Evolutionary conservation across 106 monocot species (phyloP), one percentile per base, ranked within the genome.

Genomic region (Vanilla planifolia): DNA sequence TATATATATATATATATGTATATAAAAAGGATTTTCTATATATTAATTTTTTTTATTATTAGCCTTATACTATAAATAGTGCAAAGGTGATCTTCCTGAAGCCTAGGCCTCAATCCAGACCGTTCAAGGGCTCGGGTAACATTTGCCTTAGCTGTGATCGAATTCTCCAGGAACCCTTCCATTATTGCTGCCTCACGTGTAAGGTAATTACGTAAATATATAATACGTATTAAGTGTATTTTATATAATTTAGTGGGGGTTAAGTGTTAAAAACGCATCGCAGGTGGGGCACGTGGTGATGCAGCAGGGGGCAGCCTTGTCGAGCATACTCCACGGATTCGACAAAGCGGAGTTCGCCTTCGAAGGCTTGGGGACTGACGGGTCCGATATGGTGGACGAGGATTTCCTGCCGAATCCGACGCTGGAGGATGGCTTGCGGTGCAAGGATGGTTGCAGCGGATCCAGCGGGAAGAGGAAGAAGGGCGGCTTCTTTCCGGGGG

Each of bases 51-150:
- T 21, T 4, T 26, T 26, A 29, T 50, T 24, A 40, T 22, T 48
- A 92, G 92, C 69, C 92, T 2, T 86, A 92, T 61, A 92, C 92
- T 14, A 86, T 87, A 43, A 86, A 92, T 61, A 87, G 86, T 70
- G 92, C 86, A 4, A 92, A 83, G 69, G 86, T 92, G 64, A 73
- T 92, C 19, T 86, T 83, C 66, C 51, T 92, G 67, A 86, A 87
- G 75, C 83, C 80, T 39, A 67, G 83, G 73, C 89, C 89, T 20
- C 85, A 90, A 52, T 81, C 81, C 6, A 75, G 89, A 67, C 89
- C 85, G 25, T 90, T 85, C 67, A 90, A 90, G 67, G 89, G 85
- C 15, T 82, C 79, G 27, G 80, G 77, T 22, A 92, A 86, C 55
- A 75, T 78, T 57, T 92, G 92, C 72, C 52, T 70, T 46, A 75